Evolutionary conservation across 495 filamentous ascomycete species (phyloP).

Genomic region (Daldinia loculata): DNA sequence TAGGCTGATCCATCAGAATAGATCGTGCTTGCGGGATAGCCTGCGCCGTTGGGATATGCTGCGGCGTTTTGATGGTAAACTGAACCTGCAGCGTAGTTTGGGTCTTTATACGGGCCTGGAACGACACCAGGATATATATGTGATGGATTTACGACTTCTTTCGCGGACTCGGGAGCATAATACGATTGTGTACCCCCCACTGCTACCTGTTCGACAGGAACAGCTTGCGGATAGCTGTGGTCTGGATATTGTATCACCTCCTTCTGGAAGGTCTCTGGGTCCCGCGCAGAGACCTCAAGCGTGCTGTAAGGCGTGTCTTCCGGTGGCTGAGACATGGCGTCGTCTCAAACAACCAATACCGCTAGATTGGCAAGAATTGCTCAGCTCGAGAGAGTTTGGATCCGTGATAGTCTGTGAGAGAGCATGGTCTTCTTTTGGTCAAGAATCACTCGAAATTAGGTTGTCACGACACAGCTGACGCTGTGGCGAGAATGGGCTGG

Average conservation of each 20-base stretch:
- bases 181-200: conserved; percentile 22
- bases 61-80: conserved; percentile 13
- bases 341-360: conserved; percentile 23
- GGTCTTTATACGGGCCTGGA: conserved; percentile 25
- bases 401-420: conserved; percentile 4
- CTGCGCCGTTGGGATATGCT: conserved; percentile 14
- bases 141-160: conserved; percentile 31
- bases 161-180: conserved; percentile 35
- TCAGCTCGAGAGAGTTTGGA: conserved; percentile 22
- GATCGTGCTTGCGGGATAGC: conserved; percentile 11
- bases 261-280: conserved; percentile 36
- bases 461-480: conserved; percentile 20
- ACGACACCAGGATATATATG: conserved; percentile 14
- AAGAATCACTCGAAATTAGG: conserved; percentile 11
- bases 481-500: conserved; percentile 12
- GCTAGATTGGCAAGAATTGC: conserved; percentile 13
- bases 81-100: conserved; percentile 10
- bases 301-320: conserved; percentile 29
- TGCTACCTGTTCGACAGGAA: conserved; percentile 31
- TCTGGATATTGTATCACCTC: conserved; percentile 39
- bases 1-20: conserved; percentile 24
- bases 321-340: conserved; percentile 27
- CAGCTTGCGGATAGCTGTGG: conserved; percentile 35
- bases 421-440: conserved; percentile 21
- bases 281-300: conserved; percentile 32